These are phyloP conservation scores for Globisporangium viniferum DNA, from an alignment of 352 stramenopile genomes.

Conservation along the genomic window DNA sequence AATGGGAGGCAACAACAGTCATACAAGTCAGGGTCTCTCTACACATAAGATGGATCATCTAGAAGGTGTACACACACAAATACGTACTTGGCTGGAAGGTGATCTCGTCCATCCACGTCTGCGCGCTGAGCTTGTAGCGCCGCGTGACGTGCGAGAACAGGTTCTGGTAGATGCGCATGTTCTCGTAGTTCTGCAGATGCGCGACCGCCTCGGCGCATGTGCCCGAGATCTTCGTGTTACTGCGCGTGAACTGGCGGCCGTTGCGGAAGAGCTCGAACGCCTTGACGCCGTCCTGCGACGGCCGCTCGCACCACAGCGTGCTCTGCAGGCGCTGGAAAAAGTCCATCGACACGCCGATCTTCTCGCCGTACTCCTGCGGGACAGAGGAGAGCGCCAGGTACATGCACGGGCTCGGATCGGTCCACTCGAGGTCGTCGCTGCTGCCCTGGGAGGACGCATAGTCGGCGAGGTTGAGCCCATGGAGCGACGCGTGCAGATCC, in stretches of 20 bases:
- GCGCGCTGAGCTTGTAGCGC: conserved; percentile 40
- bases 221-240: conserved; percentile 44
- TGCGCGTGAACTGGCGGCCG: conserved; percentile 46
- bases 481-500: conserved; percentile 31
- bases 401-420: conserved; percentile 19
- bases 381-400: conserved; percentile 37
- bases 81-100: conserved; percentile 31
- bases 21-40: neutral
- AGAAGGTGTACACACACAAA: neutral
- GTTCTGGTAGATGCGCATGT: conserved; percentile 46
- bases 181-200: conserved; percentile 46
- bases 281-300: conserved; percentile 20
- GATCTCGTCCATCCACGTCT: conserved; percentile 55
- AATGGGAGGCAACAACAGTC: neutral
- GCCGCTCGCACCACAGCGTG: conserved; percentile 35
- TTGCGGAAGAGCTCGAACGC: conserved; percentile 41
- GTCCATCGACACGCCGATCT: conserved; percentile 59
- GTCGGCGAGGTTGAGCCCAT: conserved; percentile 26
- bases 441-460: conserved; percentile 15
- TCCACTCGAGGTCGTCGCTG: conserved; percentile 19
- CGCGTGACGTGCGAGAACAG: conserved; percentile 40
- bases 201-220: conserved; percentile 32
- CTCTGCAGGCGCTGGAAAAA: conserved; percentile 63
- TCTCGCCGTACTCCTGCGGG: conserved; percentile 47
- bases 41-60: neutral